Conservation (phyloP, 306 rosid genomes). For the Alnus glutinosa region DNA sequence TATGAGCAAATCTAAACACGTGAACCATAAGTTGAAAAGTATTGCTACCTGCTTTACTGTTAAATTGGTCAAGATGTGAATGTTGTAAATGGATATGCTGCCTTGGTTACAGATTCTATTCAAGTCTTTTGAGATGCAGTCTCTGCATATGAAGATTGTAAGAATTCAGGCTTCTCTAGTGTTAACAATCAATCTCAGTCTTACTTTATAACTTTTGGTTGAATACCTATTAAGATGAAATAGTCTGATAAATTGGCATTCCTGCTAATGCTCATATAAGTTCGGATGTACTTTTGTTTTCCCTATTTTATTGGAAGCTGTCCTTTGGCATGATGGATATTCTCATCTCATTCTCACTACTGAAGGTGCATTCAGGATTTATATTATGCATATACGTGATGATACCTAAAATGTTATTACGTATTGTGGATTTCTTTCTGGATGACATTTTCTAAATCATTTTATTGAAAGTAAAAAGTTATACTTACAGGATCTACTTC, state of each 20-base stretch:
- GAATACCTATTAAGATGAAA: constrained; percentile 20
- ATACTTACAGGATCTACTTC: background rate
- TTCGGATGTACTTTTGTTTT: constrained; percentile 1
- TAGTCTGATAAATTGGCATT: constrained; percentile 1
- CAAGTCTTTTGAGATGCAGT: background rate
- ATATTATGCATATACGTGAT: background rate
- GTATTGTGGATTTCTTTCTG: no score
- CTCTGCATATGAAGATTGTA: background rate
- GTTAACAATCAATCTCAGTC: background rate
- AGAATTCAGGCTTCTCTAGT: constrained; percentile 1
- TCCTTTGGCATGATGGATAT: background rate
- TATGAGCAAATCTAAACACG: background rate
- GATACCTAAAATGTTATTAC: background rate
- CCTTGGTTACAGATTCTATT: background rate
- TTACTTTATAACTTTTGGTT: background rate
- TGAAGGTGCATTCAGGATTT: background rate
- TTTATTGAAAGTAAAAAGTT: background rate
- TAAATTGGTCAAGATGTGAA: background rate
- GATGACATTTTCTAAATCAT: background rate
- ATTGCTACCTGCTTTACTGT: no score
- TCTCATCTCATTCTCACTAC: background rate
- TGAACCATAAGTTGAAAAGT: background rate
- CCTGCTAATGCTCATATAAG: background rate
- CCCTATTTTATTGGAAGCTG: background rate
- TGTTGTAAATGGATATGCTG: constrained; percentile 2